Percentiles rank a stretch among this genome's conserved stretches.
These are phyloP conservation scores for Casuarina glauca DNA, from an alignment of 306 rosid species.

Conservation along the genomic window DNA sequence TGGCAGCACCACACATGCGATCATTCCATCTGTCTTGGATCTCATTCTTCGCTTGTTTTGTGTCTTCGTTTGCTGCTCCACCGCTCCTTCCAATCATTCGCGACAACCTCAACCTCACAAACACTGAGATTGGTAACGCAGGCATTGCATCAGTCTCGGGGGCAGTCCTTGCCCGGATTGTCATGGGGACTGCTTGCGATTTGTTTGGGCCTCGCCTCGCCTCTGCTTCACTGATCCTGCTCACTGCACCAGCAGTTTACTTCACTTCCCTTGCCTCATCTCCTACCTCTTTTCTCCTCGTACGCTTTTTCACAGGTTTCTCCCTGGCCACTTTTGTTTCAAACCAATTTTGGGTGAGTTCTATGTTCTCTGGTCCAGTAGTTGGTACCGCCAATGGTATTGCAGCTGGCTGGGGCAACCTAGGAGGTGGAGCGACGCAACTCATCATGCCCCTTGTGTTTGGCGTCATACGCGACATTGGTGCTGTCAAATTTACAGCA, in stretches of 20 bases:
- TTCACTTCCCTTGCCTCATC: slow-evolving; percentile 55
- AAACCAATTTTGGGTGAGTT: slow-evolving; percentile 96
- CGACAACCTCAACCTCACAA: slow-evolving; percentile 80
- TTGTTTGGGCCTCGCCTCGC: slow-evolving; percentile 81
- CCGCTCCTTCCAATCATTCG: slow-evolving; percentile 82
- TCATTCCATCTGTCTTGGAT: slow-evolving; percentile 87
- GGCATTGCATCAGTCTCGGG: slow-evolving; percentile 90
- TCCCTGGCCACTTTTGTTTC: slow-evolving; percentile 84
- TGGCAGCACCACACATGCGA: slow-evolving; percentile 79
- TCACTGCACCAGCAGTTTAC: slow-evolving; percentile 71
- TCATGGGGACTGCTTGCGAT: slow-evolving; percentile 91
- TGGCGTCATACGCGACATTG: slow-evolving; percentile 42
- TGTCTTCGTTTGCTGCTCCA: slow-evolving; percentile 75
- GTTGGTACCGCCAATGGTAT: slow-evolving; percentile 79
- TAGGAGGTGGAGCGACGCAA: slow-evolving; percentile 88
- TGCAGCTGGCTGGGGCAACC: slow-evolving; percentile 85
- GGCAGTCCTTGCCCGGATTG: slow-evolving; percentile 73
- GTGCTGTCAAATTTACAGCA: slow-evolving; percentile 68
- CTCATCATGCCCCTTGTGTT: slow-evolving; percentile 89
- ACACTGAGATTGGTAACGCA: slow-evolving; percentile 89
- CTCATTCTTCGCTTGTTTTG: slow-evolving; percentile 77
- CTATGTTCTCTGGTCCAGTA: slow-evolving; percentile 73
- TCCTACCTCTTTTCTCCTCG: slow-evolving; percentile 58
- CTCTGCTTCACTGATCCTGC: slow-evolving; percentile 58
- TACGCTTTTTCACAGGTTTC: slow-evolving; percentile 82